A percentile compares a stretch with the other conserved stretches of the same genome.
Conservation (phyloP, 768 basidiomycete species). For the Lyophyllum decastes region DNA sequence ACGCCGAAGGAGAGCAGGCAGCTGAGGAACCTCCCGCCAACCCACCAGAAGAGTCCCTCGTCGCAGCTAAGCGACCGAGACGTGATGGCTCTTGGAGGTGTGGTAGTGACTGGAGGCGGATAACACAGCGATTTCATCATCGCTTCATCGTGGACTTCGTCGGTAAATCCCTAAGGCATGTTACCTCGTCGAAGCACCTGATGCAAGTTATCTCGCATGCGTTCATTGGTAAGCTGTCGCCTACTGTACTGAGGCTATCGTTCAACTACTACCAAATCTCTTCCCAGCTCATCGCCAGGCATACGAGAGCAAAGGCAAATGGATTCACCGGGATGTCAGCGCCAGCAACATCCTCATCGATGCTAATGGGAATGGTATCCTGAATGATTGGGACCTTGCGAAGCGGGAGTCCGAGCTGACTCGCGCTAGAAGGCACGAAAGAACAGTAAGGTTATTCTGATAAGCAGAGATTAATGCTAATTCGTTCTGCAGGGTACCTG, state of each 20-base stretch:
- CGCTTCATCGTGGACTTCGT: slow-evolving; percentile 22
- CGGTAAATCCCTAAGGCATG: slow-evolving; percentile 9
- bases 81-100: slow-evolving; percentile 7
- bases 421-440: neutral
- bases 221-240: slow-evolving; percentile 18
- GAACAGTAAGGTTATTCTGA: slow-evolving; percentile 1
- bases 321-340: neutral
- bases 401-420: neutral
- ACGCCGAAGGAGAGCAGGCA: neutral
- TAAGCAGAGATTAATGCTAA: neutral
- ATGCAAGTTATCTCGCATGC: slow-evolving; percentile 22
- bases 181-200: slow-evolving; percentile 15
- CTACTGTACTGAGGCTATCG: neutral
- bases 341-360: slow-evolving; percentile 7
- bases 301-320: neutral
- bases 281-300: neutral
- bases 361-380: slow-evolving; percentile 1
- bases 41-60: too few relatives aligned
- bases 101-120: neutral
- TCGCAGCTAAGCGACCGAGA: too few relatives aligned
- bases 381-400: slow-evolving; percentile 20
- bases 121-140: slow-evolving; percentile 18
- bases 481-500: slow-evolving; percentile 9
- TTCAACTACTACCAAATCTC: neutral
- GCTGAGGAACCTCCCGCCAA: too few relatives aligned